Conservation (phyloP, 768 basidiomycete genomes). For the Coprinopsis cinerea region DNA sequence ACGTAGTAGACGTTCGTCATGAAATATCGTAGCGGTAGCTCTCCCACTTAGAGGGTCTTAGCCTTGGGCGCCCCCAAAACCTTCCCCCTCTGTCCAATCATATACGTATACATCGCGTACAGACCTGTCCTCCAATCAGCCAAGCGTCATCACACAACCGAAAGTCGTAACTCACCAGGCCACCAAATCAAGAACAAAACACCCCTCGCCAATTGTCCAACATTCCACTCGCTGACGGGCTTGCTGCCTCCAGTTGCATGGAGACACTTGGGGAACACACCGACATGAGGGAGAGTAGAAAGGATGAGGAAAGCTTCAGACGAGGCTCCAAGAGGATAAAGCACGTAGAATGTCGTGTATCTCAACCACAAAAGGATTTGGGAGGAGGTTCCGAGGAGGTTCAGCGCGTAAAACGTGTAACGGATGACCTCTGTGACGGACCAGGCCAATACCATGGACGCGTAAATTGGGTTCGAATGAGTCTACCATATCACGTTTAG, state of each 20-base stretch:
- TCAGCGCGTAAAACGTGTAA: slow-evolving; percentile 79
- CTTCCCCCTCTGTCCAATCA: slow-evolving; percentile 47
- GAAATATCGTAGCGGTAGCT: too few relatives aligned
- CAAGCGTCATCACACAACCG: background rate
- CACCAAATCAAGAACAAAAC: slow-evolving; percentile 82
- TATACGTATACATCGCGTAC: slow-evolving; percentile 48
- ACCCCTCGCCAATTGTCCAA: slow-evolving; percentile 52
- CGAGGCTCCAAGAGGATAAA: slow-evolving; percentile 91
- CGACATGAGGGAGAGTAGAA: slow-evolving; percentile 61
- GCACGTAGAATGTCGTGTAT: slow-evolving; percentile 88
- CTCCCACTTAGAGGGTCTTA: slow-evolving; percentile 15
- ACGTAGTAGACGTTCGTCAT: too few relatives aligned
- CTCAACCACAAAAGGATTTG: slow-evolving; percentile 61
- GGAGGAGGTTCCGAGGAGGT: slow-evolving; percentile 50
- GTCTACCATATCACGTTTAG: slow-evolving; percentile 32
- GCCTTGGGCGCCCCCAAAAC: slow-evolving; percentile 28
- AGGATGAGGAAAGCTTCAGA: slow-evolving; percentile 86
- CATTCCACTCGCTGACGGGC: too few relatives aligned
- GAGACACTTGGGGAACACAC: slow-evolving; percentile 37
- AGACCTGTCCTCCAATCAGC: too few relatives aligned
- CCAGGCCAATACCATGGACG: slow-evolving; percentile 93
- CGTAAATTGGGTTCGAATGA: slow-evolving; percentile 71
- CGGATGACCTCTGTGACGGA: slow-evolving; percentile 86
- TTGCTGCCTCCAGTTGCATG: too few relatives aligned
- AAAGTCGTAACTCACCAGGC: slow-evolving; percentile 52